Base-by-base conservation (phyloP, 2,329 filamentous ascomycete genomes). In the Elsinoe arachidis region DNA sequence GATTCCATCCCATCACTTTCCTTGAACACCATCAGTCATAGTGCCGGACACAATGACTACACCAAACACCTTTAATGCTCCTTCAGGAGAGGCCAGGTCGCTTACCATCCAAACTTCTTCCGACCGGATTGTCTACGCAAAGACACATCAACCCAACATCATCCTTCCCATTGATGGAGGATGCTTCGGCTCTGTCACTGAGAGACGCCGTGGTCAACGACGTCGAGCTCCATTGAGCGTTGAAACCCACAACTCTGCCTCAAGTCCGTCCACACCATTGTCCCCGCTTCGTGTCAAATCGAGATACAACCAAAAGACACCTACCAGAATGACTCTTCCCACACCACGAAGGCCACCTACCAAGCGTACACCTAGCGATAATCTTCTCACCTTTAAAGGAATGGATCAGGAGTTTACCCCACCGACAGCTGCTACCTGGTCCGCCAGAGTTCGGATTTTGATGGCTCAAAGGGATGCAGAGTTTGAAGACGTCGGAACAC, bases 111-210 rank as follows among this genome's bases (percentile, higher is more conserved):
- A 53, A 34, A 53, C 49, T 35, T 53, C 49, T 14, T 26, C 26
- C 11, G 49, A 53, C 34, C 49, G 33, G 5, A 34, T 53, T 15
- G 49, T 53, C 34, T 53, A 53, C 19, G 34, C 35, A 23, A 53
- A 53, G 49, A 53, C 49, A 21, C 49, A 37, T n/a, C 49, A 53
- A 26, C 49, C 49, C 34, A 53, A 53, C 49, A 37, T 53, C 14
- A 53, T 53, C 49, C 49, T 53, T 19, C 49, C 49, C 33, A 39
- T 53, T 39, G 49, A 53, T 19, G 49, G 49, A 17, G 49, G 49
- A 14, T 53, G 49, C 33, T 53, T 53, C 35, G 49, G 49, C 7
- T 53, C 49, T 14, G 49, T 53, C 14, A 39, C 11, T 11, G 49
- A 53, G 26, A 34, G 49, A 23, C 33, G 49, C n/a, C 49, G 49